These are phyloP conservation scores for Tolypocladium paradoxum DNA, from an alignment of 2,329 filamentous ascomycete species.

Conservation along the genomic window DNA sequence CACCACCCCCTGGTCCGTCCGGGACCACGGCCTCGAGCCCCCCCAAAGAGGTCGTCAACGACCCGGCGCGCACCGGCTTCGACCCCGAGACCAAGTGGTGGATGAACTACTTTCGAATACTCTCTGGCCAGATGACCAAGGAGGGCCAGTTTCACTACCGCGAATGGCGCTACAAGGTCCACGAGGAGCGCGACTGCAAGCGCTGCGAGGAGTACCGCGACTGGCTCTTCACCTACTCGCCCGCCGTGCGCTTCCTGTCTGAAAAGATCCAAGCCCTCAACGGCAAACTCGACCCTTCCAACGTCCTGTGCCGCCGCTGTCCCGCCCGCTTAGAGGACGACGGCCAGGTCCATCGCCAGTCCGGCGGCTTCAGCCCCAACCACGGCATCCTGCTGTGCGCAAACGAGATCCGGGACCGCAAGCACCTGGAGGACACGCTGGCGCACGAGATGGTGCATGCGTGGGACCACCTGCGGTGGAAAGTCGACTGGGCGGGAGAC, in stretches of 20 bases:
- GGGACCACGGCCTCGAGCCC: slow-evolving; percentile 1
- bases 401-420: slow-evolving; percentile 72
- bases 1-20: slow-evolving; percentile 8
- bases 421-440: slow-evolving; percentile 85
- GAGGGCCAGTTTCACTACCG: slow-evolving; percentile 68
- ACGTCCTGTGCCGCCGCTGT: slow-evolving; percentile 77
- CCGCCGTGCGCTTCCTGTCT: slow-evolving; percentile 75
- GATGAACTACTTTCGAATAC: slow-evolving; percentile 77
- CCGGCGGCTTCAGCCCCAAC: slow-evolving; percentile 75
- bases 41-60: slow-evolving; percentile 36
- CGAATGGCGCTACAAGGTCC: slow-evolving; percentile 59
- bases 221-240: slow-evolving; percentile 76
- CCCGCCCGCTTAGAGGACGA: slow-evolving; percentile 44
- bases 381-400: slow-evolving; percentile 89
- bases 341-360: slow-evolving; percentile 51
- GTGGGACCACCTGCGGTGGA: slow-evolving; percentile 86
- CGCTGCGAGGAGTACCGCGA: slow-evolving; percentile 74
- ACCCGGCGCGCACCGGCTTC: slow-evolving; percentile 52
- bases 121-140: slow-evolving; percentile 60
- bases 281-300: slow-evolving; percentile 59
- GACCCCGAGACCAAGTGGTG: slow-evolving; percentile 53
- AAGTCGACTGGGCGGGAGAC: slow-evolving; percentile 66
- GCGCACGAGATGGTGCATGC: slow-evolving; percentile 98
- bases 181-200: slow-evolving; percentile 69
- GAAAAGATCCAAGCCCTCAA: slow-evolving; percentile 73